phyloP scores from a whole-genome alignment of 139 green algal genomes.

The Micromonas commoda region DNA sequence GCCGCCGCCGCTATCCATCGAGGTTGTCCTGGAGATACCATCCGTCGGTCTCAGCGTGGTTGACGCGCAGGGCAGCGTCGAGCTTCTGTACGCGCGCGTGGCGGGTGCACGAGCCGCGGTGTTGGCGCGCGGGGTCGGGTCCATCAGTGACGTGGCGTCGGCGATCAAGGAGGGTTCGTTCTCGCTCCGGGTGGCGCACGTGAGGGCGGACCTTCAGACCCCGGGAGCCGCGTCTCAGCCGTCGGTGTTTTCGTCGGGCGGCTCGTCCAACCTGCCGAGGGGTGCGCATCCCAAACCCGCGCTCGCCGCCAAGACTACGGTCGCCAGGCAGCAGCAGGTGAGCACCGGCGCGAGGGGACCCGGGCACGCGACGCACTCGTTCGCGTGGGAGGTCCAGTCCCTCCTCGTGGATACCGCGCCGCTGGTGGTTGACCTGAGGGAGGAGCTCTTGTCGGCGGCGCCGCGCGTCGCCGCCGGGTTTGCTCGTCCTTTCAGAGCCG shows the following conservation, averaged over 20 bases:
- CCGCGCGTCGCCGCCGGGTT: not conserved
- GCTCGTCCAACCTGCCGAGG: no score
- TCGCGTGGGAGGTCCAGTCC: not conserved
- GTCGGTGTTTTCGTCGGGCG: not conserved
- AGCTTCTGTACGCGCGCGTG: not conserved
- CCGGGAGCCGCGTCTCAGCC: not conserved
- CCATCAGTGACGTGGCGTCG: no score
- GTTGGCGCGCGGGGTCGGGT: no score
- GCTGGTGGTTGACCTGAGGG: not conserved
- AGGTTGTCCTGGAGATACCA: not conserved
- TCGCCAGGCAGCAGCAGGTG: not conserved
- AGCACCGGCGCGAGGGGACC: no score
- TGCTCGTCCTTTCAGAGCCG: not conserved
- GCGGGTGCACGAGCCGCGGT: no score
- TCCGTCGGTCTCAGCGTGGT: not conserved
- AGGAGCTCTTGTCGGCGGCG: not conserved
- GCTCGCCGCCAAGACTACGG: not conserved
- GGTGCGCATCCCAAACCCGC: not conserved
- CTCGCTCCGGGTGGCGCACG: not conserved
- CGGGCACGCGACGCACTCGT: no score
- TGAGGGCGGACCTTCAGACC: not conserved
- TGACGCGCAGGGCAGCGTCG: no score
- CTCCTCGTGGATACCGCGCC: not conserved
- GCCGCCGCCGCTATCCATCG: not conserved
- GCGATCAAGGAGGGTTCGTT: not conserved